Base-by-base conservation (phyloP, 176 grass and related monocot genomes). In the Themeda triandra region DNA sequence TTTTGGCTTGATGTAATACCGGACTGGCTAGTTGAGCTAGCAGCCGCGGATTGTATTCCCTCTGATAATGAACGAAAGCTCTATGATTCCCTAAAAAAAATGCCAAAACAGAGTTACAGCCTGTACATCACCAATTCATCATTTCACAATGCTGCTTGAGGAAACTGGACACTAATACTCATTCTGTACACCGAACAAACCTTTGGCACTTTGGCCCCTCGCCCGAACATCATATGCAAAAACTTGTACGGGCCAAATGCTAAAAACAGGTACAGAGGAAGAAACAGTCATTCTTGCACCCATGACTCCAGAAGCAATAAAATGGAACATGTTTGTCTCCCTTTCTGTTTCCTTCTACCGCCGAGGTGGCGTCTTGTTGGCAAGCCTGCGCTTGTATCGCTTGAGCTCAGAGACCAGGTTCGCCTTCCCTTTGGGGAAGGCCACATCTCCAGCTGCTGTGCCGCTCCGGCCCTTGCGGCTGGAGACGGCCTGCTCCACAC, bases 341-440 rank as follows among this genome's bases (percentile, higher is more conserved):
- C 2, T 18, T 10, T 66, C 17, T 5, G 32, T 53, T 21, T 53
- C 21, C 17, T 35, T 69, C 33, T 69, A 40, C 67, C 4, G 67
- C 21, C 67, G 10, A 1, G 21, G 4, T 4, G 35, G 35, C 33
- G 67, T 69, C 87, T 88, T 98, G 89, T 80, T 93, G 6, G 88
- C 80, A 25, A 99, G 89, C 85, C 92, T 83, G 14, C 93, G 83
- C 83, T 96, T 96, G 78, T 99, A 99, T 9, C 96, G 93, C 81
- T 99, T 99, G 28, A 99, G 88, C 18, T 96, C 96, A 13, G 96
- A 99, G 24, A 89, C 89, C 86, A 99, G 66, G 91, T 99, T 99
- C 75, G 95, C 96, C 81, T 99, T 99, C 9, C 96, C 96, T 80
- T 96, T 99, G 24, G 96, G 93, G 54, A 99, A 99, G 37, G 96